phyloP scores from a whole-genome alignment of 768 basidiomycete genomes.

The Phlebiopsis gigantea region DNA sequence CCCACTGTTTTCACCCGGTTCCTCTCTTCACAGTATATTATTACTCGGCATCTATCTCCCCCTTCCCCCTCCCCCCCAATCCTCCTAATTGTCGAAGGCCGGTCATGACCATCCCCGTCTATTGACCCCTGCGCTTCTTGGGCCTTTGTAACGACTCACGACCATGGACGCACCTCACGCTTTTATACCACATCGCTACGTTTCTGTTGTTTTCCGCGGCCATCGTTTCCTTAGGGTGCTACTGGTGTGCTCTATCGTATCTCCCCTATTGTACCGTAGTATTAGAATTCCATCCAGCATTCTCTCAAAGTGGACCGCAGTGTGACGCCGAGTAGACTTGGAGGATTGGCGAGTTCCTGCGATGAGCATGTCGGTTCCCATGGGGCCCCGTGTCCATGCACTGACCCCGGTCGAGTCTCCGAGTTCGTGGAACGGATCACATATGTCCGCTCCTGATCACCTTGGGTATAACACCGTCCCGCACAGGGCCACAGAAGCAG shows the following conservation, averaged over 20 bases:
- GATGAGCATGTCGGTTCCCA: background rate
- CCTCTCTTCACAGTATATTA: background rate
- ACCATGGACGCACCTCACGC: conserved; percentile 22
- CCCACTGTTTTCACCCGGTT: conserved; percentile 1
- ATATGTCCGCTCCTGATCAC: too few relatives aligned
- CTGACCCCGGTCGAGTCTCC: too few relatives aligned
- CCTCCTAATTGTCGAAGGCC: conserved; percentile 10
- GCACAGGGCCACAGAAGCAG: background rate
- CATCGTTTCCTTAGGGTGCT: conserved; percentile 14
- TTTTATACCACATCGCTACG: conserved; percentile 15
- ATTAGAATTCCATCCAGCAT: conserved; percentile 7
- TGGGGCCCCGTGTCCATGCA: background rate
- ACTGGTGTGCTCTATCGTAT: conserved; percentile 15
- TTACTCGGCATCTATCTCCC: background rate
- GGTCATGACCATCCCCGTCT: conserved; percentile 14
- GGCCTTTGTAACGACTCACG: conserved; percentile 10
- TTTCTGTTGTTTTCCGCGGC: conserved; percentile 1
- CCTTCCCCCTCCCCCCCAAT: conserved; percentile 1
- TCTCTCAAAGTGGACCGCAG: background rate
- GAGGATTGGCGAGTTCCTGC: background rate
- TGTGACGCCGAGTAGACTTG: background rate
- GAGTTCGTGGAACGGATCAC: too few relatives aligned
- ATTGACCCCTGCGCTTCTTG: conserved; percentile 4
- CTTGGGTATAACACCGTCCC: background rate
- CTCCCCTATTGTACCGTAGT: conserved; percentile 7